Evolutionary conservation across 2,329 filamentous ascomycete species (phyloP).

Genomic region (Penicillium sp.): DNA sequence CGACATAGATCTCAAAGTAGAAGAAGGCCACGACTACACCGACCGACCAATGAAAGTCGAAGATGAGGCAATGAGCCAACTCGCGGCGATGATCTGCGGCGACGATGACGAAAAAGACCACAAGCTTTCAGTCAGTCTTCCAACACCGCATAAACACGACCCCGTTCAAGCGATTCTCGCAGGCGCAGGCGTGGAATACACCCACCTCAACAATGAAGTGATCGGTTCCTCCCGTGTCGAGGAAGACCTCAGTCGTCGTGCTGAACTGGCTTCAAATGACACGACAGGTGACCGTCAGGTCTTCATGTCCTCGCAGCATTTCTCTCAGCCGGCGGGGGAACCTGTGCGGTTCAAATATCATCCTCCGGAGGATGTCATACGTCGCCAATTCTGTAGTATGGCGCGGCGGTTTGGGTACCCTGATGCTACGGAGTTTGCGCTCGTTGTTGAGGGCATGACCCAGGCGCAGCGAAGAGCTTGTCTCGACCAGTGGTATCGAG

Average conservation of each 20-base stretch:
- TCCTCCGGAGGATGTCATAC: constrained; percentile 70
- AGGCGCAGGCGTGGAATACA: constrained; percentile 86
- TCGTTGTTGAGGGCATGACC: constrained; percentile 87
- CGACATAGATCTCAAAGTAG: constrained; percentile 69
- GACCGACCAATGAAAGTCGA: constrained; percentile 49
- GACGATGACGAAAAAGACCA: constrained; percentile 21
- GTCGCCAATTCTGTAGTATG: constrained; percentile 88
- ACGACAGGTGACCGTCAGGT: constrained; percentile 33
- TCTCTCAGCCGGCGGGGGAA: constrained; percentile 33
- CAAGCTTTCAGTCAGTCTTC: constrained; percentile 12
- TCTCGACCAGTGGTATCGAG: constrained; percentile 75
- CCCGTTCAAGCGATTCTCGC: constrained; percentile 85
- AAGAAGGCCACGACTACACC: constrained; percentile 53
- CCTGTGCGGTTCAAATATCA: constrained; percentile 61
- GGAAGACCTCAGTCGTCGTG: constrained; percentile 73
- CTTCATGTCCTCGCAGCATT: constrained; percentile 28
- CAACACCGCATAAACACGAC: constrained; percentile 56
- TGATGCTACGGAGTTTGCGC: constrained; percentile 76
- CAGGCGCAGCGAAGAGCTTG: constrained; percentile 75
- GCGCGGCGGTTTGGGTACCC: constrained; percentile 73
- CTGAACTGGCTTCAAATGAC: constrained; percentile 50
- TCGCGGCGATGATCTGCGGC: constrained; percentile 61
- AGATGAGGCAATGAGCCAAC: constrained; percentile 67
- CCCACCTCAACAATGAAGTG: constrained; percentile 93
- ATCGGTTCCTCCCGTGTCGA: constrained; percentile 92